These are phyloP conservation scores for Monilinia vaccinii-corymbosi DNA, from an alignment of 2,329 filamentous ascomycete species.

Conservation along the genomic window DNA sequence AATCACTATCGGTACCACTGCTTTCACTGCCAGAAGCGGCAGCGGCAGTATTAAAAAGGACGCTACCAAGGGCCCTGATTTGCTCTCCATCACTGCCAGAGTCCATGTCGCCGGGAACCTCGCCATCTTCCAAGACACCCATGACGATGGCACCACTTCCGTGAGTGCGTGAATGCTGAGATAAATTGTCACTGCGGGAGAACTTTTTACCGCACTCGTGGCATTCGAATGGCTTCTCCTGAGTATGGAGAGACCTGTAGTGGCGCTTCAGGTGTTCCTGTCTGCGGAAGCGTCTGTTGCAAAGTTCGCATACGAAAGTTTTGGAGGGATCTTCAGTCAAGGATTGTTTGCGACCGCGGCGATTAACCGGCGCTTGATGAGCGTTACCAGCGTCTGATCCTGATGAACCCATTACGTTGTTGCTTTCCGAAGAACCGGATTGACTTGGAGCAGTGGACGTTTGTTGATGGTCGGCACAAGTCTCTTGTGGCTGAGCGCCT, in stretches of 20 bases:
- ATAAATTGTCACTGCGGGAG: constrained; percentile 93
- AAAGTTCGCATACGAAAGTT: constrained; percentile 94
- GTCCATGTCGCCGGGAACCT: constrained; percentile 39
- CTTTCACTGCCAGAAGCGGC: constrained; percentile 59
- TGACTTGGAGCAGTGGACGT: constrained; percentile 33
- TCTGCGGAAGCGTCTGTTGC: constrained; percentile 92
- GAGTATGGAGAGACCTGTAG: constrained; percentile 94
- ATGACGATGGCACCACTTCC: constrained; percentile 84
- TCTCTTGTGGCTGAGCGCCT: constrained; percentile 25
- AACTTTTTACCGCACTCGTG: constrained; percentile 98
- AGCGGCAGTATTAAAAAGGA: constrained; percentile 72
- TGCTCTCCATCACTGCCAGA: constrained; percentile 45
- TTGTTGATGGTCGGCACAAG: constrained; percentile 20
- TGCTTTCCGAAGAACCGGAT: constrained; percentile 33
- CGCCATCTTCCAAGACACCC: constrained; percentile 70
- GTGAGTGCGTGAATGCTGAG: constrained; percentile 91
- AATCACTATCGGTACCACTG: constrained; percentile 42
- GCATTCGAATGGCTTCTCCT: constrained; percentile 98
- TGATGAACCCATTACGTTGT: constrained; percentile 34
- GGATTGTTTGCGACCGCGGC: constrained; percentile 96
- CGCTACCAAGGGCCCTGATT: constrained; percentile 59
- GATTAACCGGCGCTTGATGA: constrained; percentile 58
- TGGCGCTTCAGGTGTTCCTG: constrained; percentile 98
- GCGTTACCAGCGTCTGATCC: constrained; percentile 30
- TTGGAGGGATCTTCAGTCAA: constrained; percentile 96